Base-by-base conservation (phyloP, 352 stramenopile species). In the Pythium folliculosum region DNA sequence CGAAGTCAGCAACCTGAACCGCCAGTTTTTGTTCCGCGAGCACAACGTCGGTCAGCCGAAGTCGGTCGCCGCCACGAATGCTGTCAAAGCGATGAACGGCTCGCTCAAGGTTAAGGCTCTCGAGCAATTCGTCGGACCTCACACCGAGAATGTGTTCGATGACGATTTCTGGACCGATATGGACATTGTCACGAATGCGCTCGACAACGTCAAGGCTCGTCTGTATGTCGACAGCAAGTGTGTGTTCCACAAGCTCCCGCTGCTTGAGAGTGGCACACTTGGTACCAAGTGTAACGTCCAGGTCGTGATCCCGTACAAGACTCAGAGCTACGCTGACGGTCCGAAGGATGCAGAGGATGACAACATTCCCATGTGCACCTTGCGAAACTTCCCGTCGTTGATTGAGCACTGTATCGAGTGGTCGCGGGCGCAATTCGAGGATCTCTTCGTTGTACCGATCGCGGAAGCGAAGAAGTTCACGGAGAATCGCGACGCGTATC, bases 381-480 rank as follows among this genome's bases (percentile, higher is more conserved):
- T 99, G 47, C 98, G 99, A 71, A 99, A 99, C 85, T 99, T 99
- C 70, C 98, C 97, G 30, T 94, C 85, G n/a, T 70, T 95, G 8
- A 95, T 93, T 58, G 87, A 95, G 48, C 98, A 99, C 84, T 99
- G 97, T 73, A 99, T 99, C 68, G 97, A 99, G 50, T 99, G 97
- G 97, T 96, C 96, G n/a, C 84, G 87, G 19, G 87, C 87, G 22
- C 87, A 95, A 70, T 95, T 95, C 69, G 85, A 93, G 71, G 87
- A 95, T 49, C 40, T 91, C 21, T 95, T 95, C 56, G 85, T 97
- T 27, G 87, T 88, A 16, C 88, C 88, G 10, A 84, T 86, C 23
- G 77, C 81, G 6, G 89, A 96, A 25, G 84, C 86, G 6, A 92
- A 97, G 59, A 96, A 96, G 62, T 97, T 97, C 57, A 71, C 89